These are phyloP conservation scores for Vitrella brassicaformis DNA, from an alignment of 73 alveolate genomes.

Conservation along the genomic window DNA sequence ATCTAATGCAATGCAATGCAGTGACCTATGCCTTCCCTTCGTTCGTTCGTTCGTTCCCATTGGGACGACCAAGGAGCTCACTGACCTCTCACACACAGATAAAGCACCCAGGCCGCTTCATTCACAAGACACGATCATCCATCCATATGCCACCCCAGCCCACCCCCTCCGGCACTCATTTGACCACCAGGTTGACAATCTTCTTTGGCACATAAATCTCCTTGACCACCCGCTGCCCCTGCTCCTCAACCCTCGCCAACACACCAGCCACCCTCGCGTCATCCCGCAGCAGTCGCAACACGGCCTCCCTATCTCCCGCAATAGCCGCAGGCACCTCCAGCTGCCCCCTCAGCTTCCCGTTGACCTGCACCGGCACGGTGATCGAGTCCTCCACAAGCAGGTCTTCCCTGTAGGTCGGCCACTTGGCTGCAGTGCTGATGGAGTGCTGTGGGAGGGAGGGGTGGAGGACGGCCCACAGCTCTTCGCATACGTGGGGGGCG, in stretches of 20 bases:
- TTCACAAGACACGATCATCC: too few species aligned
- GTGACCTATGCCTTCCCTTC: too few species aligned
- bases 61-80: too few species aligned
- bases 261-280: neutral
- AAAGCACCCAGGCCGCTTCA: neutral
- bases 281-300: neutral
- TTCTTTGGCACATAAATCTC: neutral
- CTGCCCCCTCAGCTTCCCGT: too few species aligned
- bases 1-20: too few species aligned
- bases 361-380: neutral
- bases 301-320: neutral
- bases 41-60: too few species aligned
- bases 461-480: neutral
- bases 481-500: neutral
- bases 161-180: neutral
- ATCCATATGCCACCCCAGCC: neutral
- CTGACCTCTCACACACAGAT: neutral
- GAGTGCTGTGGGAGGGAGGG: too few species aligned
- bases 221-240: neutral
- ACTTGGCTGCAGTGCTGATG: too few species aligned
- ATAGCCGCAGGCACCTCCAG: too few species aligned
- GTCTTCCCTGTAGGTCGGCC: neutral
- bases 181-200: neutral
- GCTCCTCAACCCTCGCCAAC: neutral
- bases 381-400: neutral